Evolutionary conservation across 305 asterid species (phyloP).

Genomic region (Solanum hybrid): DNA sequence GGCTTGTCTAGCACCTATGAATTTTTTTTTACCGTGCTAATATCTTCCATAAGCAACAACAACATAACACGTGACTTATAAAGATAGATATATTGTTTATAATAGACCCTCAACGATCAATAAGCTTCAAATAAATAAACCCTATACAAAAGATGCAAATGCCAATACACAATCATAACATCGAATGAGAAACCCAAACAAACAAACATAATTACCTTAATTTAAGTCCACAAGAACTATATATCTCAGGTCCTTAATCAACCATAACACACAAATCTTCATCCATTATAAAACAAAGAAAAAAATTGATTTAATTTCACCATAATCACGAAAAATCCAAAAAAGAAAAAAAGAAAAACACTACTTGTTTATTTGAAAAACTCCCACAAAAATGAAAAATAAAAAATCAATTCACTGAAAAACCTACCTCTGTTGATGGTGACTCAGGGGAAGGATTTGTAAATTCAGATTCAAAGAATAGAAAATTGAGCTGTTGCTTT

Average conservation of each 20-base stretch:
- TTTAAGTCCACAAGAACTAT: not conserved
- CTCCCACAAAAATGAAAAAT: not conserved
- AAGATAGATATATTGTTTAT: not conserved
- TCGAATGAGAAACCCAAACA: not conserved
- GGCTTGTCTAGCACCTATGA: not conserved
- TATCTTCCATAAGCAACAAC: not conserved
- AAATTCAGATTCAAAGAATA: not conserved
- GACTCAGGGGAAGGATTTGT: not conserved
- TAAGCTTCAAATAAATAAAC: not conserved
- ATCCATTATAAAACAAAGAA: not conserved
- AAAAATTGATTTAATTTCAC: not conserved
- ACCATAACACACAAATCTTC: not conserved
- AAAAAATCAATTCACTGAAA: not conserved
- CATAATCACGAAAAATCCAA: not conserved
- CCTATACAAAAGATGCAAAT: not conserved
- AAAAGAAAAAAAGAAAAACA: no score
- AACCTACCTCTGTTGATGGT: not conserved
- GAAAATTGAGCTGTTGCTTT: not conserved
- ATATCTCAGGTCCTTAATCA: not conserved
- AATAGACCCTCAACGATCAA: not conserved
- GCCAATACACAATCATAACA: not conserved
- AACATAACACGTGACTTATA: not conserved
- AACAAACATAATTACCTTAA: not conserved
- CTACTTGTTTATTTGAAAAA: not conserved
- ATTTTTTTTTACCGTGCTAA: not conserved